A percentile compares a stretch with the other conserved stretches of the same genome.
phyloP scores from a whole-genome alignment of 2,329 filamentous ascomycete species.

The Talaromyces sp. region DNA sequence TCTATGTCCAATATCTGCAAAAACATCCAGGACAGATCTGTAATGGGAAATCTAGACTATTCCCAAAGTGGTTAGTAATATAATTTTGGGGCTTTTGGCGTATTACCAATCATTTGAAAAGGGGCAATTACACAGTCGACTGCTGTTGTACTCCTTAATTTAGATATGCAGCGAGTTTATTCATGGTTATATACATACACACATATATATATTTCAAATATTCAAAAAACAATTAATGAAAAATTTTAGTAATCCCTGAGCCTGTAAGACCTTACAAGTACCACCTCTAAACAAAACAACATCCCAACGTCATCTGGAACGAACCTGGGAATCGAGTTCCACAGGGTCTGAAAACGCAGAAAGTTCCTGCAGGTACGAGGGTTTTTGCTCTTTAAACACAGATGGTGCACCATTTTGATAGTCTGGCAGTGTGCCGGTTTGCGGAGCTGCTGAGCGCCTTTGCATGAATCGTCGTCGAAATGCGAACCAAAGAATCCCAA shows the following conservation, averaged over 20 bases:
- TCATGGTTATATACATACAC: too few species aligned
- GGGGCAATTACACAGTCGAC: background rate
- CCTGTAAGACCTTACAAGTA: too few species aligned
- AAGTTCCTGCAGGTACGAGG: background rate
- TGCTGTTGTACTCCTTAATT: too few species aligned
- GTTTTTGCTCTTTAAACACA: background rate
- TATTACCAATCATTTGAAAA: background rate
- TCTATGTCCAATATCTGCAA: too few species aligned
- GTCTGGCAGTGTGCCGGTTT: background rate
- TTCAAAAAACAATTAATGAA: too few species aligned
- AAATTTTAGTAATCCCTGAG: too few species aligned
- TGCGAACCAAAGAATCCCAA: background rate
- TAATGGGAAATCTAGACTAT: too few species aligned
- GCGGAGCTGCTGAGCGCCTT: background rate
- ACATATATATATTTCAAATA: too few species aligned
- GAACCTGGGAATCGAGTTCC: background rate
- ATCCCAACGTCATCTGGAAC: background rate
- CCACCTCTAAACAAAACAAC: background rate
- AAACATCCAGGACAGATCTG: too few species aligned
- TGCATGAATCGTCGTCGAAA: background rate
- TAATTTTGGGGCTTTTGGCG: background rate
- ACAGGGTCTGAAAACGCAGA: background rate
- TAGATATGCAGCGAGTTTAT: too few species aligned
- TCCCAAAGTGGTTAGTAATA: too few species aligned
- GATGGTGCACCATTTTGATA: background rate